Conservation (phyloP, 1,139 yeast species). For the Taphrina betulina region DNA sequence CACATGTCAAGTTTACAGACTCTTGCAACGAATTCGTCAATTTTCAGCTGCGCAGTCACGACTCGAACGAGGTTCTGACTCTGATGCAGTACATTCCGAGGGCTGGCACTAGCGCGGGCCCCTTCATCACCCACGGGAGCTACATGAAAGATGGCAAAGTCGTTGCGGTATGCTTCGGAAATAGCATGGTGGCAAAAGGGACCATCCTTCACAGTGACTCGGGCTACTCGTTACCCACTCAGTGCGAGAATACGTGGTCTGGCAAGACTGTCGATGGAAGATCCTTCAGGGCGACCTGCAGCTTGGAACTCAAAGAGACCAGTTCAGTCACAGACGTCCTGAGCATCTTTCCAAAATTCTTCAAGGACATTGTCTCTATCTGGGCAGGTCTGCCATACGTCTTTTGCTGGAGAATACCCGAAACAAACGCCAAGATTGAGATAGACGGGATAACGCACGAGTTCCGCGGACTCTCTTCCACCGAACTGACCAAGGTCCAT, state of each 20-base stretch:
- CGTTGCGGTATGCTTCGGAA: constrained; percentile 1
- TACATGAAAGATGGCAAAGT: constrained; percentile 24
- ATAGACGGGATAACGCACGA: constrained; percentile 10
- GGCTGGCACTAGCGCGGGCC: constrained; percentile 12
- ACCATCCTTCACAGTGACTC: constrained; percentile 7
- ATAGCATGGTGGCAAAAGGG: constrained; percentile 8
- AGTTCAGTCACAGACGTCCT: constrained; percentile 28
- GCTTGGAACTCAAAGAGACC: constrained; percentile 1
- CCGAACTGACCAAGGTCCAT: constrained; percentile 26
- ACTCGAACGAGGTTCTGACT: constrained; percentile 6
- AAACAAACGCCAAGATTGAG: constrained; percentile 6
- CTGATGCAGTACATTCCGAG: constrained; percentile 26
- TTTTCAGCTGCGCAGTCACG: constrained; percentile 14
- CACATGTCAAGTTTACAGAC: constrained; percentile 24
- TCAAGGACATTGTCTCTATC: constrained; percentile 29
- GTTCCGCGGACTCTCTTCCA: constrained; percentile 10
- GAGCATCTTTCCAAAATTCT: constrained; percentile 26
- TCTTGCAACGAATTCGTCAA: constrained; percentile 13
- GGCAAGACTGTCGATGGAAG: constrained; percentile 12
- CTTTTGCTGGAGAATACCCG: constrained; percentile 22
- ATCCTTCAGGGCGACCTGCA: background rate
- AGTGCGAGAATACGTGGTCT: background rate
- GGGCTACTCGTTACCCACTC: constrained; percentile 14
- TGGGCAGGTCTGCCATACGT: constrained; percentile 31
- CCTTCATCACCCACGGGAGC: constrained; percentile 4